Base-by-base conservation (phyloP, 192 early-diverging fungal genomes). In the Backusella parvicylindrica region DNA sequence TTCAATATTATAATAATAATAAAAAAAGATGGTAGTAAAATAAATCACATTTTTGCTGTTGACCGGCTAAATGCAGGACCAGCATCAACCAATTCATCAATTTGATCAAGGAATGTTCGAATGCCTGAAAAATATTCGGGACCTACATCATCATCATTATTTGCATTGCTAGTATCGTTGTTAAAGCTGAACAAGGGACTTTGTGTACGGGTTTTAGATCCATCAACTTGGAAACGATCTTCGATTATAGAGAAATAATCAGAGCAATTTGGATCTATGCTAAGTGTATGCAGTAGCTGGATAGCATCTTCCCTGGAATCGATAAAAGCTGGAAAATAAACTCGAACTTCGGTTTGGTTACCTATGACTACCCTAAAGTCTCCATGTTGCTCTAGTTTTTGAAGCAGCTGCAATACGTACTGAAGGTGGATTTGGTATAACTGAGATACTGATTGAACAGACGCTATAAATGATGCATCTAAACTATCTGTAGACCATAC, bases 91-190 rank as follows among this genome's bases (percentile, higher is more conserved):
- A 82, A 43, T 49, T 79, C 75, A 73, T 82, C 81, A 4, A 79
- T 74, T 32, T 76, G 70, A 43, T 79, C 77, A 38, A 82, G 64
- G 70, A 82, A 82, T 64, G 72, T 43, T 13, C 79, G 81, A 11
- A 82, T 68, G 13, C 77, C 74, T 56, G 72, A 53, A 68, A 82
- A 82, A 43, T 82, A 82, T 21, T 78, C 81, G 18, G 70, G 81
- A 8, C 77, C 80, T 21, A 82, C 23, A 12, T 1, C 12, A 21
- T n/a, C 64, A 43, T 41, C 26, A 60, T 26, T n/a, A n/a, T n/a
- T n/a, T n/a, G n/a, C 26, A 60, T 28, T 60, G 8, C 0, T 60
- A 60, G 23, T 60, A 60, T 60, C 53, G 53, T 28, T 28, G 53
- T 60, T 60, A 28, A 60, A 28, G 21, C 31, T 15, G 73, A 66